These are phyloP conservation scores for Dunaliella sp. DNA, from an alignment of 139 green algal genomes.

Conservation along the genomic window DNA sequence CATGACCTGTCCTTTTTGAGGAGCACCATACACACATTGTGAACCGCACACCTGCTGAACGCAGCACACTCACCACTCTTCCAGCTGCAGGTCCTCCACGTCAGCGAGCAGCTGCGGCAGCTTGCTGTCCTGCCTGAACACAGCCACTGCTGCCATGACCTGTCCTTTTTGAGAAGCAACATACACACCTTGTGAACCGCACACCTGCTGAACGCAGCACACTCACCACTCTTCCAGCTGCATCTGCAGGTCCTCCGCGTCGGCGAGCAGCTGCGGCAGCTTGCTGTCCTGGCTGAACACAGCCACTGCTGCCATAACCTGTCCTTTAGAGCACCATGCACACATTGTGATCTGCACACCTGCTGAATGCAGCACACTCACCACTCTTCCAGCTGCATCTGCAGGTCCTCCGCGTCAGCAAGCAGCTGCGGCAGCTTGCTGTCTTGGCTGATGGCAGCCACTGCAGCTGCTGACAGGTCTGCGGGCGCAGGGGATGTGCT, in stretches of 20 bases:
- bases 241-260: background rate
- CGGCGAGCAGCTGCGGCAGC: background rate
- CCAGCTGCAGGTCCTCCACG: conserved; percentile 11
- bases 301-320: too few species aligned
- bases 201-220: too few species aligned
- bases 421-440: conserved; percentile 1
- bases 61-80: conserved; percentile 9
- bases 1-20: too few species aligned
- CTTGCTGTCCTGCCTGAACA: conserved; percentile 3
- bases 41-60: too few species aligned
- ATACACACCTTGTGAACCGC: too few species aligned
- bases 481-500: too few species aligned
- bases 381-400: conserved; percentile 14
- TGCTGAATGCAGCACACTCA: too few species aligned
- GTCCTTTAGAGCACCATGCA: too few species aligned
- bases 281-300: background rate
- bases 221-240: background rate
- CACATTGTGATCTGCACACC: too few species aligned
- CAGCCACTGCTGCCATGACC: too few species aligned
- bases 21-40: too few species aligned
- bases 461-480: background rate
- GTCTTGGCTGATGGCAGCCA: background rate
- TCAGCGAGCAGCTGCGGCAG: background rate
- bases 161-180: too few species aligned
- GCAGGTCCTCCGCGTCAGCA: conserved; percentile 4